Evolutionary conservation across 176 grass and related monocot genomes (phyloP).

Genomic region (Thalia dealbata): DNA sequence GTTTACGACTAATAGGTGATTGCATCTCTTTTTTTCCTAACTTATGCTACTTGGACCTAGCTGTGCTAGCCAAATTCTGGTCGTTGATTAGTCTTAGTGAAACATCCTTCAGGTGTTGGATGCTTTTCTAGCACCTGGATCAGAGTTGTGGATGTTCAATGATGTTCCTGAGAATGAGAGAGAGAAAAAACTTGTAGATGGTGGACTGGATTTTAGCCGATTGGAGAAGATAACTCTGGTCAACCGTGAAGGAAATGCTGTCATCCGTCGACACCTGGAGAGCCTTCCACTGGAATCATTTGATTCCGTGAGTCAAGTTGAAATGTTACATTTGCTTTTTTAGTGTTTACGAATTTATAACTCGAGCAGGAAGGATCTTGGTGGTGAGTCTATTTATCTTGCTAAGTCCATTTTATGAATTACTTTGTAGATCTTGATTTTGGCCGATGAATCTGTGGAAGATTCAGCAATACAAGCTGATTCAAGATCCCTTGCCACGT

Average conservation of each 20-base stretch:
- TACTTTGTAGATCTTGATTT: constrained; percentile 51
- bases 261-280: constrained; percentile 52
- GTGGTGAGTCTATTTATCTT: background rate
- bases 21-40: background rate
- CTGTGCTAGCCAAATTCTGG: background rate
- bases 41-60: background rate
- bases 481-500: constrained; percentile 66
- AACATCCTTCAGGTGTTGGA: constrained; percentile 48
- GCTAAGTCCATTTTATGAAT: constrained; percentile 12
- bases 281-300: constrained; percentile 61
- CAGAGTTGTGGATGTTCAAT: constrained; percentile 73
- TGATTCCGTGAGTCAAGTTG: constrained; percentile 52
- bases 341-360: background rate
- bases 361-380: constrained; percentile 2
- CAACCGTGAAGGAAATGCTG: constrained; percentile 61
- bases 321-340: constrained; percentile 2
- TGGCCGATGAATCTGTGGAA: constrained; percentile 61
- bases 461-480: constrained; percentile 72
- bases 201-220: constrained; percentile 52
- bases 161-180: constrained; percentile 56
- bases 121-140: constrained; percentile 59
- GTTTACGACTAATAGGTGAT: background rate
- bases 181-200: constrained; percentile 42
- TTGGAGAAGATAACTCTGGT: constrained; percentile 58
- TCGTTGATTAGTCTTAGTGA: constrained; percentile 23